Evolutionary conservation across 768 basidiomycete genomes (phyloP).

Genomic region (Leccinum fibrillosum): DNA sequence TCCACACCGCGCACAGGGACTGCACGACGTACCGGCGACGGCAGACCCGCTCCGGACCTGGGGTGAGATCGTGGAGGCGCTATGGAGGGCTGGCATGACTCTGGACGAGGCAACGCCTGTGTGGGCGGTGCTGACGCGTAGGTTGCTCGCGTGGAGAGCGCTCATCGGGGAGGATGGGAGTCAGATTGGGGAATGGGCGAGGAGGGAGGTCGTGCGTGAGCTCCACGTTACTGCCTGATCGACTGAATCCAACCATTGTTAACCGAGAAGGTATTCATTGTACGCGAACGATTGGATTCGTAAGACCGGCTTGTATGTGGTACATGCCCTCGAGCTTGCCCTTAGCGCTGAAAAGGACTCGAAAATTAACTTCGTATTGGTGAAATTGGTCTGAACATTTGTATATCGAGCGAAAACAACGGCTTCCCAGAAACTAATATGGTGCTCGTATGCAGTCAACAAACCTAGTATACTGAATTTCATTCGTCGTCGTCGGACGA

Average conservation of each 20-base stretch:
- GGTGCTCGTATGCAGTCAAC: not conserved
- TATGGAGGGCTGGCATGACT: not conserved
- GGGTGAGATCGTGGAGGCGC: not conserved
- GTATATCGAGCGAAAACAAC: not conserved
- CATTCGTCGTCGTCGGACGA: conserved; percentile 19
- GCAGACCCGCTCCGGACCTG: not conserved
- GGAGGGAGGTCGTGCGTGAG: conserved; percentile 23
- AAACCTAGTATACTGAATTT: not conserved
- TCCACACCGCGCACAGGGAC: not conserved
- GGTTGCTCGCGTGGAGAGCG: not conserved
- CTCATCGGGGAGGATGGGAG: not conserved
- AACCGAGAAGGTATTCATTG: not conserved
- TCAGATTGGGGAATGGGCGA: conserved; percentile 45
- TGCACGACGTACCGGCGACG: not conserved
- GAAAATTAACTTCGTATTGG: no score
- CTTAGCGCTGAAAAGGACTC: not conserved
- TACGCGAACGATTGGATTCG: not conserved
- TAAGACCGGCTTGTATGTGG: not conserved
- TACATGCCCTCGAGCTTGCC: not conserved
- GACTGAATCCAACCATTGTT: not conserved
- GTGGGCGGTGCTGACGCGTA: not conserved
- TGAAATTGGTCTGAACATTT: no score
- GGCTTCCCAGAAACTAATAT: not conserved
- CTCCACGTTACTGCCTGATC: conserved; percentile 1
- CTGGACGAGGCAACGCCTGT: not conserved